Conservation (phyloP, 345 rosid genomes). For the Ceriops decandra region DNA sequence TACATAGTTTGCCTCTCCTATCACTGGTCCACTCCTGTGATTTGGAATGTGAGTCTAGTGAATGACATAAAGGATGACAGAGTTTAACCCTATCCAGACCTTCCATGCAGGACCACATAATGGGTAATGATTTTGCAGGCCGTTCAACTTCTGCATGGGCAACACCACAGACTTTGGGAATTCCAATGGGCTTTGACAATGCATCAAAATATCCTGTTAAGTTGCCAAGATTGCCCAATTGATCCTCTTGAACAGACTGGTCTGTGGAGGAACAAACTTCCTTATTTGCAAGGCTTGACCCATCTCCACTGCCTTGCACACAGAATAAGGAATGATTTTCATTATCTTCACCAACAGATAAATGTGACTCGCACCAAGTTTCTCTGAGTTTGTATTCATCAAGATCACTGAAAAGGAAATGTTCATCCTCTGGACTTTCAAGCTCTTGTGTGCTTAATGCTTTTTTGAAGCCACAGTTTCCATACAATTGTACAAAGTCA, state of each 20-base stretch:
- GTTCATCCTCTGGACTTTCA: slow-evolving; percentile 63
- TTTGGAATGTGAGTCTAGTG: slow-evolving; percentile 48
- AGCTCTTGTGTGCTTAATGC: slow-evolving; percentile 26
- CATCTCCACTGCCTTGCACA: slow-evolving; percentile 20
- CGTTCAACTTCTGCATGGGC: slow-evolving; percentile 32
- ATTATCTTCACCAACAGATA: slow-evolving; percentile 25
- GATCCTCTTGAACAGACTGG: slow-evolving; percentile 19
- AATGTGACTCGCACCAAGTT: slow-evolving; percentile 19
- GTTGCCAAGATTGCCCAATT: slow-evolving; percentile 26
- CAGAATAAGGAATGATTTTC: slow-evolving; percentile 19
- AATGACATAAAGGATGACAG: slow-evolving; percentile 48
- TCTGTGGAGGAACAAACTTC: slow-evolving; percentile 27
- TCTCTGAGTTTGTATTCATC: slow-evolving; percentile 37
- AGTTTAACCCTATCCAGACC: slow-evolving; percentile 26
- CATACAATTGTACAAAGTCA: slow-evolving; percentile 21
- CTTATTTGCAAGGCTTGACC: slow-evolving; percentile 14
- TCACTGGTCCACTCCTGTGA: slow-evolving; percentile 35
- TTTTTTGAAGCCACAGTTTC: slow-evolving; percentile 27
- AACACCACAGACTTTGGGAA: slow-evolving; percentile 31
- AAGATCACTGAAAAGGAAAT: slow-evolving; percentile 64
- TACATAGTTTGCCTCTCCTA: slow-evolving; percentile 33
- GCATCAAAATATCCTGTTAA: slow-evolving; percentile 24
- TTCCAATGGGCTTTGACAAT: slow-evolving; percentile 44
- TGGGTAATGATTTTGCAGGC: slow-evolving; percentile 66
- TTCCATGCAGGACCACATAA: slow-evolving; percentile 33